A percentile compares a stretch with the other conserved stretches of the same genome.
Conservation (phyloP, 768 basidiomycete genomes). For the Termitomyces sp. region DNA sequence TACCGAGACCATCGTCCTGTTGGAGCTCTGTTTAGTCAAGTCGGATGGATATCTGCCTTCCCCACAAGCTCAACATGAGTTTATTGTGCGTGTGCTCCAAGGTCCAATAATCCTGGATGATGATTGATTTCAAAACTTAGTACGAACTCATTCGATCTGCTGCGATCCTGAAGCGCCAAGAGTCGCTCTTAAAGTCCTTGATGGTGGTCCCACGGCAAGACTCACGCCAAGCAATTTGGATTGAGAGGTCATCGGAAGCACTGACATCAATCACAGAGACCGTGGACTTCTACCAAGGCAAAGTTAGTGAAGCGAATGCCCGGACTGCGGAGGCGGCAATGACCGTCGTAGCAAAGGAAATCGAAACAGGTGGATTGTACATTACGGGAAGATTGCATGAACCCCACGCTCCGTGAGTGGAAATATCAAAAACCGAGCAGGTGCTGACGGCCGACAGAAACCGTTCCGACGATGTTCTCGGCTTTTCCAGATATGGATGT, state of each 20-base stretch:
- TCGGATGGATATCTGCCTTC: constrained; percentile 52
- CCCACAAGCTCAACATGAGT: constrained; percentile 49
- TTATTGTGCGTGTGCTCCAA: constrained; percentile 45
- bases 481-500: constrained; percentile 55
- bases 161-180: constrained; percentile 42
- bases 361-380: constrained; percentile 58
- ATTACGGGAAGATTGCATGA: constrained; percentile 23
- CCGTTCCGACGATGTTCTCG: constrained; percentile 41
- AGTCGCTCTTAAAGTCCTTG: constrained; percentile 36
- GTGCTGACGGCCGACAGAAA: constrained; percentile 23
- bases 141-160: constrained; percentile 64
- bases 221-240: constrained; percentile 19
- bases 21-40: constrained; percentile 47
- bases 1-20: constrained; percentile 43
- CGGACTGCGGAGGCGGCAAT: constrained; percentile 52
- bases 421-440: neutral
- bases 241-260: constrained; percentile 31
- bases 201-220: constrained; percentile 23
- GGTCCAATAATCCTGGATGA: neutral
- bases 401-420: constrained; percentile 42
- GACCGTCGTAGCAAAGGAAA: constrained; percentile 50
- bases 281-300: constrained; percentile 49
- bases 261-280: constrained; percentile 38
- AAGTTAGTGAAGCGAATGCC: constrained; percentile 37
- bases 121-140: constrained; percentile 24